Evolutionary conservation across 257 asterid species (phyloP).

Genomic region (Fraxinus pennsylvanica): DNA sequence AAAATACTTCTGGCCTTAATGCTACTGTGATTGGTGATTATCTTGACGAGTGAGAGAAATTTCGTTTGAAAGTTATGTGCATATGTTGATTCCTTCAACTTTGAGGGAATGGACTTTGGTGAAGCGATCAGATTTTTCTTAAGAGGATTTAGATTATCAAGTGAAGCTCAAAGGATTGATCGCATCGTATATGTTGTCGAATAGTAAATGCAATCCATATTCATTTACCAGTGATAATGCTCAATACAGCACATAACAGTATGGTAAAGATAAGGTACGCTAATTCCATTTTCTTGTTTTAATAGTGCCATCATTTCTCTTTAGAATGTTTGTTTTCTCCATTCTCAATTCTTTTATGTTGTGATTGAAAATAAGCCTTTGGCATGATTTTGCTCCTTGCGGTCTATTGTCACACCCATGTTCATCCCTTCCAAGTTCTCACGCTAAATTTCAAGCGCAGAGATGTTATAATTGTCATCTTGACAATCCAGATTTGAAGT

Average conservation of each 20-base stretch:
- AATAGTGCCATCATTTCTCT: neutral
- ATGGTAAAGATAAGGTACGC: slow-evolving; percentile 98
- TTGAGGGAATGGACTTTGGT: slow-evolving; percentile 87
- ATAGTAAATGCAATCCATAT: slow-evolving; percentile 89
- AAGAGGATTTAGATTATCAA: slow-evolving; percentile 94
- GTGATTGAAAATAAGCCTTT: neutral
- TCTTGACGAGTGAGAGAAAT: slow-evolving; percentile 96
- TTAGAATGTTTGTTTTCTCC: neutral
- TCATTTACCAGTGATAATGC: slow-evolving; percentile 93
- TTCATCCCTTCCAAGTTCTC: neutral
- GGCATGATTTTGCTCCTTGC: neutral
- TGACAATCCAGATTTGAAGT: neutral
- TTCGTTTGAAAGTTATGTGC: slow-evolving; percentile 93
- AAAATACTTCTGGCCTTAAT: slow-evolving; percentile 82
- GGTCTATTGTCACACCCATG: neutral
- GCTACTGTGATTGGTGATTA: slow-evolving; percentile 91
- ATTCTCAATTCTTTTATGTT: neutral
- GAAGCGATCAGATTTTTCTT: slow-evolving; percentile 92
- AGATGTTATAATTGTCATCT: neutral
- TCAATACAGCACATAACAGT: slow-evolving; percentile 95
- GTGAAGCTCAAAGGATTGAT: slow-evolving; percentile 97
- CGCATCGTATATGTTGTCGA: slow-evolving; percentile 96
- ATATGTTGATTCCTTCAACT: slow-evolving; percentile 92
- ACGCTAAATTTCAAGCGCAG: neutral
- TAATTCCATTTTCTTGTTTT: slow-evolving; percentile 4